Conservation (phyloP, 192 early-diverging fungal genomes). For the Pecoramyces ruminantium region DNA sequence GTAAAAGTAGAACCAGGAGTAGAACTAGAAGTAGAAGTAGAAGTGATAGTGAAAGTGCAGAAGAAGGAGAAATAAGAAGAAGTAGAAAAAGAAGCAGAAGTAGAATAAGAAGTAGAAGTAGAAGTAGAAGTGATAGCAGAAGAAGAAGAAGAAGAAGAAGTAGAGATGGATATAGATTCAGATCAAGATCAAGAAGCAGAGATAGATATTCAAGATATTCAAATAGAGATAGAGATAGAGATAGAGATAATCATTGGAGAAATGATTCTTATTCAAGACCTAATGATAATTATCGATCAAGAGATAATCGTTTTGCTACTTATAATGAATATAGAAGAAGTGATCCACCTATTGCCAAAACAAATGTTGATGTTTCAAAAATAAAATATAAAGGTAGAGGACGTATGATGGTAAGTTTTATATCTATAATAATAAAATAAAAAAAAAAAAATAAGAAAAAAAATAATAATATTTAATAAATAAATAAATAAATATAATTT, state of each 20-base stretch:
- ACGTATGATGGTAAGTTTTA: neutral
- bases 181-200: neutral
- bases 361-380: neutral
- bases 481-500: too few relatives aligned
- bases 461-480: too few relatives aligned
- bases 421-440: too few relatives aligned
- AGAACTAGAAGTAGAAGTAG: neutral
- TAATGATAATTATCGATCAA: neutral
- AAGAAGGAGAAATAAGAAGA: neutral
- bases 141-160: neutral
- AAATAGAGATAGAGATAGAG: neutral
- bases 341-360: neutral
- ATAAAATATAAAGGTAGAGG: neutral
- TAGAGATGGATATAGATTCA: neutral
- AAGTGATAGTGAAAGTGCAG: neutral
- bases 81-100: neutral
- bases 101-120: neutral
- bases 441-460: too few relatives aligned
- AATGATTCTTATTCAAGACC: neutral
- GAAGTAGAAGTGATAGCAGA: neutral
- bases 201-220: neutral
- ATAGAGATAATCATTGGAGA: neutral
- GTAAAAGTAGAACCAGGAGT: neutral
- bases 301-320: neutral
- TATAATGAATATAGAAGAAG: neutral